Conservation (phyloP, 2,329 filamentous ascomycete species). For the Neocatenulostroma microsporum region DNA sequence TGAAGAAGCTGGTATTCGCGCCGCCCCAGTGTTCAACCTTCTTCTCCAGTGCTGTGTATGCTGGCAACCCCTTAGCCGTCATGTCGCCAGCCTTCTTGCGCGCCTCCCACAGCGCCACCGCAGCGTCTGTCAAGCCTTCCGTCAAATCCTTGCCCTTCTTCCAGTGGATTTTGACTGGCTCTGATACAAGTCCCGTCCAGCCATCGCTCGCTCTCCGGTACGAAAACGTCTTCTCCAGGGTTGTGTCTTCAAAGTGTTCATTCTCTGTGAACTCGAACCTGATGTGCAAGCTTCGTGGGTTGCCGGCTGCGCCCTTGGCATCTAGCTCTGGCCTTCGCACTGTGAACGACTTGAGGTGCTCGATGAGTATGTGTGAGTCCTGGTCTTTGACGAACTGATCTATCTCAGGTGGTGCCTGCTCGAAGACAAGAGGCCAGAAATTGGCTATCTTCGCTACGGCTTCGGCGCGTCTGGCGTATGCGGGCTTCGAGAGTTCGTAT, state of each 20-base stretch:
- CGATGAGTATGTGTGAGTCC: conserved; percentile 66
- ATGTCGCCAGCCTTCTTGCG: conserved; percentile 43
- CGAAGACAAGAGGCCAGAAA: conserved; percentile 94
- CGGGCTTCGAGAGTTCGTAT: conserved; percentile 56
- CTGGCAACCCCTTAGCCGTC: conserved; percentile 41
- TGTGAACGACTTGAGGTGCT: conserved; percentile 58
- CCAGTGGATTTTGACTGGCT: conserved; percentile 84
- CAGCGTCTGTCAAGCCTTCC: conserved; percentile 66
- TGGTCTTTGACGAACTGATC: conserved; percentile 79
- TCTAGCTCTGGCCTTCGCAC: conserved; percentile 77
- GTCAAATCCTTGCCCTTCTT: conserved; percentile 72
- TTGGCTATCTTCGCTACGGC: conserved; percentile 65
- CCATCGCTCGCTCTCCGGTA: conserved; percentile 62
- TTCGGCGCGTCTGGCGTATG: conserved; percentile 69
- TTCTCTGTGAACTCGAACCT: conserved; percentile 74
- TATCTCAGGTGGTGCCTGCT: conserved; percentile 76
- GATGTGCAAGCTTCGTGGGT: conserved; percentile 72
- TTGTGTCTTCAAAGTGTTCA: conserved; percentile 68
- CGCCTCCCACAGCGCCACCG: conserved; percentile 60
- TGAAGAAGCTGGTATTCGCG: conserved; percentile 66
- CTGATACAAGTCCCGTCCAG: conserved; percentile 72
- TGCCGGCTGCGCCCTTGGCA: conserved; percentile 43
- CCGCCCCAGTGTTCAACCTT: conserved; percentile 42
- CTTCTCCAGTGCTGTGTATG: conserved; percentile 48
- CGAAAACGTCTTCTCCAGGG: conserved; percentile 88